Percentiles rank a stretch among this genome's conserved stretches.
Conservation (phyloP, 1,284 basidiomycete species). For the Sanguinoderma infundibulare region DNA sequence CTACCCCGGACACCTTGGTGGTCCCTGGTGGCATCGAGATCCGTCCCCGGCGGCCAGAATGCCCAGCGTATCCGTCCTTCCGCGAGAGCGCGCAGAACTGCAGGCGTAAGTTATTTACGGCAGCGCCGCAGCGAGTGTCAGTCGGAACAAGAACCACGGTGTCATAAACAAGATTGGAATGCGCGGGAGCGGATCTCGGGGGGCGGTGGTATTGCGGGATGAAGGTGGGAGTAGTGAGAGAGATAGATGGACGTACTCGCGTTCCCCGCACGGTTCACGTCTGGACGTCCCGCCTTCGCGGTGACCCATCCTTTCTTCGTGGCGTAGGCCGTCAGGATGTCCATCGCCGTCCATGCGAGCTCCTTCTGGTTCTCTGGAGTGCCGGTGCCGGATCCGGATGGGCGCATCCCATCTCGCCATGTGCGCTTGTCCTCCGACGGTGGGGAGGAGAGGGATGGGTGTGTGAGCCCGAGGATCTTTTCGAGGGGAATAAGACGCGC, state of each 20-base stretch:
- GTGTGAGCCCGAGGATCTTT: slow-evolving; percentile 61
- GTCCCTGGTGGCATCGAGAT: slow-evolving; percentile 31
- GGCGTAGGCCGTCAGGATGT: slow-evolving; percentile 81
- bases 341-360: slow-evolving; percentile 75
- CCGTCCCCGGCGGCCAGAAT: slow-evolving; percentile 75
- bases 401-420: slow-evolving; percentile 60
- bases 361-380: slow-evolving; percentile 22
- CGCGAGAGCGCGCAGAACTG: slow-evolving; percentile 80
- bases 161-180: not conserved
- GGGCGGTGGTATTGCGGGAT: not conserved
- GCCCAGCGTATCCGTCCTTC: slow-evolving; percentile 85
- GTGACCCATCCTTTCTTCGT: slow-evolving; percentile 82
- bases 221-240: slow-evolving; percentile 6
- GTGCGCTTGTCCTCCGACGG: slow-evolving; percentile 67
- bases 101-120: too few species aligned
- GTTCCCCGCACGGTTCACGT: slow-evolving; percentile 88
- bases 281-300: slow-evolving; percentile 87
- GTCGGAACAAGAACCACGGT: not conserved
- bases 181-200: not conserved
- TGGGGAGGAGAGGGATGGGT: slow-evolving; percentile 47
- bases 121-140: not conserved
- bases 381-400: slow-evolving; percentile 12
- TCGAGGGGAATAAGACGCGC: slow-evolving; percentile 81
- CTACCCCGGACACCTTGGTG: slow-evolving; percentile 12
- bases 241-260: slow-evolving; percentile 60